Conservation (phyloP, 441 rosid genomes). For the Populus hybrid region DNA sequence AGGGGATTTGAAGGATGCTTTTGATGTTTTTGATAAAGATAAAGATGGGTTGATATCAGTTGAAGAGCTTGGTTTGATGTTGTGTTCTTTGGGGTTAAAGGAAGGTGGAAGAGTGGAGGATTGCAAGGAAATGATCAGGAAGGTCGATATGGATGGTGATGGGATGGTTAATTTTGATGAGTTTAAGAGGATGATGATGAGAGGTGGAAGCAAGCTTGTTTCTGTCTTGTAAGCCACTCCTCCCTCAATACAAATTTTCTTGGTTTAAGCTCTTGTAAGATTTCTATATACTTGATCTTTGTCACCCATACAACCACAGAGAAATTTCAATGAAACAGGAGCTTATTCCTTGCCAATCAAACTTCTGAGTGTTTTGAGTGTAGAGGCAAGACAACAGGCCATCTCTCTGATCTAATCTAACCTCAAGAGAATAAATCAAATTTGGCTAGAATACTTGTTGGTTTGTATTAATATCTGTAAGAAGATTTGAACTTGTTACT, state of each 20-base stretch:
- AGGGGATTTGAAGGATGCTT: slow-evolving; percentile 46
- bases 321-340: slow-evolving; percentile 1
- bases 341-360: not conserved
- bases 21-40: slow-evolving; percentile 62
- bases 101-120: slow-evolving; percentile 51
- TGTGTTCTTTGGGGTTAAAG: slow-evolving; percentile 48
- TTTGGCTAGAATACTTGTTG: not conserved
- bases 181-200: slow-evolving; percentile 55
- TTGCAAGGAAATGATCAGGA: slow-evolving; percentile 57
- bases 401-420: not conserved
- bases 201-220: slow-evolving; percentile 26
- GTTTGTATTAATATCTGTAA: not conserved
- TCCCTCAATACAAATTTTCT: not conserved
- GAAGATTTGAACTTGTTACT: not conserved
- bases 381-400: not conserved
- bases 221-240: slow-evolving; percentile 13
- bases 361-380: not conserved
- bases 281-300: not conserved
- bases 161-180: slow-evolving; percentile 66
- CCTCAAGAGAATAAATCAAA: not conserved
- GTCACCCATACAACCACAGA: not conserved
- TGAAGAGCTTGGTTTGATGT: slow-evolving; percentile 51
- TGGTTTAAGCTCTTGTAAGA: not conserved
- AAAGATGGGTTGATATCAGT: slow-evolving; percentile 56
- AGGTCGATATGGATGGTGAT: slow-evolving; percentile 58